Conservation (phyloP, 208 protist genomes). For the Endotrypanum monterogeii region DNA sequence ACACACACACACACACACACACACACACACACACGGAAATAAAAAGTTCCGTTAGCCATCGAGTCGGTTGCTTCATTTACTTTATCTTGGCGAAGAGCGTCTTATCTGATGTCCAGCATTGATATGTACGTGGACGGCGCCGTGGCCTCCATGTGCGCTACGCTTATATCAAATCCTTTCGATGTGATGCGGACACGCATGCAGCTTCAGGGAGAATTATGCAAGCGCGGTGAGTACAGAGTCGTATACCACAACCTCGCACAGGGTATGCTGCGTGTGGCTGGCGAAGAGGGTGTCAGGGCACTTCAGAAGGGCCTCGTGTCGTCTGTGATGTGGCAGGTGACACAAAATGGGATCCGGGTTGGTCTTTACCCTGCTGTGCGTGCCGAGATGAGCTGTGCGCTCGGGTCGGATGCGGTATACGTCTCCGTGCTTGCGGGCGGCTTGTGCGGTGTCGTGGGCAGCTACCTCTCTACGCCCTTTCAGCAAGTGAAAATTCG, state of each 20-base stretch:
- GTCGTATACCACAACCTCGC: conserved; percentile 51
- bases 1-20: conserved; percentile 10
- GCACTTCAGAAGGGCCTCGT: conserved; percentile 62
- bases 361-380: conserved; percentile 58
- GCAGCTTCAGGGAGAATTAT: conserved; percentile 73
- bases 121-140: conserved; percentile 63
- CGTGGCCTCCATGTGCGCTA: conserved; percentile 45
- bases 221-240: conserved; percentile 42
- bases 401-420: conserved; percentile 17
- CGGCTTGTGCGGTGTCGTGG: conserved; percentile 47
- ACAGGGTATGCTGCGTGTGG: conserved; percentile 54
- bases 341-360: conserved; percentile 66
- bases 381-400: conserved; percentile 30
- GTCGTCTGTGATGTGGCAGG: conserved; percentile 54
- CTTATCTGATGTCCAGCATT: conserved; percentile 29
- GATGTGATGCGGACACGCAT: conserved; percentile 77
- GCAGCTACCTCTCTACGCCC: conserved; percentile 50
- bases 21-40: neutral
- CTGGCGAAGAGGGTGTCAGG: conserved; percentile 43
- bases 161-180: conserved; percentile 69
- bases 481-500: conserved; percentile 77
- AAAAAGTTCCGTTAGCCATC: neutral
- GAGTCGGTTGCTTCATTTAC: neutral
- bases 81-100: neutral
- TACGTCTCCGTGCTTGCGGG: conserved; percentile 18